Evolutionary conservation across 2,329 filamentous ascomycete species (phyloP).

Genomic region (Penicillium sp.): DNA sequence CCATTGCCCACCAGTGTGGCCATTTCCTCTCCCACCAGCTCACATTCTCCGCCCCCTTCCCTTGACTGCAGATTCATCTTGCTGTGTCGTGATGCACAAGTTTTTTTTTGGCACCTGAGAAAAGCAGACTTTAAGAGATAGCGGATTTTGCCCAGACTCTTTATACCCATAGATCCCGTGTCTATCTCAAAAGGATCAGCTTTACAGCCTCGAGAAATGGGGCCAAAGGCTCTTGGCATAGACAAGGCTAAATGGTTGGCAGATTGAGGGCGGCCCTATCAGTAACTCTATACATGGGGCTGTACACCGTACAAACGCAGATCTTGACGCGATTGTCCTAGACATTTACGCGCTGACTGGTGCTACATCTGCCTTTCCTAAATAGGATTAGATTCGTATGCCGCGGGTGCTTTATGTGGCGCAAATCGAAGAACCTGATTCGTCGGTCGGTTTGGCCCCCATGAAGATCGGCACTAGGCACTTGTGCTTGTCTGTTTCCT

Average conservation of each 20-base stretch:
- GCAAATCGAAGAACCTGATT: not conserved
- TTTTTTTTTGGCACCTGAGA: not conserved
- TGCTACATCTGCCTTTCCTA: not conserved
- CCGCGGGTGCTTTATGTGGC: not conserved
- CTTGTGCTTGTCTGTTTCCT: not conserved
- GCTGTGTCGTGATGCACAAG: not conserved
- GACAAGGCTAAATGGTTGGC: not conserved
- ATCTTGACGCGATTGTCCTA: not conserved
- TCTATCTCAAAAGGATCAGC: not conserved
- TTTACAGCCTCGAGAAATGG: not conserved
- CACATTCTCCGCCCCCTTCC: constrained; percentile 51
- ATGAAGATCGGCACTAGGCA: not conserved
- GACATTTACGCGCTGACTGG: not conserved
- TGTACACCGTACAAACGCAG: not conserved
- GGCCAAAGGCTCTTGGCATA: not conserved
- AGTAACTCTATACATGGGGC: not conserved
- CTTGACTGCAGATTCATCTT: constrained; percentile 53
- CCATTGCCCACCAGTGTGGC: constrained; percentile 36
- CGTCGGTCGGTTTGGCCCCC: not conserved
- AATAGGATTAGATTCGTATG: not conserved
- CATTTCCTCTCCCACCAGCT: constrained; percentile 43
- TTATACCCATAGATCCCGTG: not conserved
- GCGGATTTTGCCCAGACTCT: not conserved
- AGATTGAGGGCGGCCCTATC: not conserved
- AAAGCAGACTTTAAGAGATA: not conserved